Evolutionary conservation across 371 early-diverging fungal genomes (phyloP).

Genomic region (Apophysomyces ossiformis): DNA sequence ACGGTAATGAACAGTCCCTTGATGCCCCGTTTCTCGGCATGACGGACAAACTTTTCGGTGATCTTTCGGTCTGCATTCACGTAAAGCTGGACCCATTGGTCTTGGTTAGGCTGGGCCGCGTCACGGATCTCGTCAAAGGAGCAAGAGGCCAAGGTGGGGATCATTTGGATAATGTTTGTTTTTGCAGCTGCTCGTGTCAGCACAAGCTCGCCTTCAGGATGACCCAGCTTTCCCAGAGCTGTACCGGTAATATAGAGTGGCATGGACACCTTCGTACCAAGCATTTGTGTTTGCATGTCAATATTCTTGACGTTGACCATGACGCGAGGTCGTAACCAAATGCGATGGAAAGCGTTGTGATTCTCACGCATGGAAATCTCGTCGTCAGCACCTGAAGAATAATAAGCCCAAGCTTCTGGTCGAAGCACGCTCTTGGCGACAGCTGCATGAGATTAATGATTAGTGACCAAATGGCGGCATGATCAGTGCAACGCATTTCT

Average conservation of each 20-base stretch:
- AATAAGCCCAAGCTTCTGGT: constrained; percentile 85
- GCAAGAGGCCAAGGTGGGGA: constrained; percentile 78
- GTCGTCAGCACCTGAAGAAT: constrained; percentile 80
- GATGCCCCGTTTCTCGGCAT: constrained; percentile 83
- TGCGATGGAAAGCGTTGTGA: constrained; percentile 70
- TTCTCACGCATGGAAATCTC: constrained; percentile 85
- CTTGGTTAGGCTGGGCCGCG: constrained; percentile 42
- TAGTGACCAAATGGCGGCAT: too few species aligned
- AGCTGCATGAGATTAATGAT: constrained; percentile 25
- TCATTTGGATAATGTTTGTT: constrained; percentile 60
- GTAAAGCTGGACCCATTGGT: constrained; percentile 89
- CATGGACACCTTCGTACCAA: constrained; percentile 60
- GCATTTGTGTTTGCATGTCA: constrained; percentile 60
- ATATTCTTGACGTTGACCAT: constrained; percentile 74
- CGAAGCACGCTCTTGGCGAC: constrained; percentile 60
- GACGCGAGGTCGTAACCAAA: constrained; percentile 77
- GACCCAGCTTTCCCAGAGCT: constrained; percentile 74
- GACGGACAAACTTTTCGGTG: constrained; percentile 69
- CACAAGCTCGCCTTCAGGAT: constrained; percentile 75
- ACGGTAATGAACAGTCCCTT: constrained; percentile 88
- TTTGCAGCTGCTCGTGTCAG: constrained; percentile 63
- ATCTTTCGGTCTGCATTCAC: constrained; percentile 82
- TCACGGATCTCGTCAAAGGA: constrained; percentile 63
- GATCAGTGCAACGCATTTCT: too few species aligned
- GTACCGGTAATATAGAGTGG: constrained; percentile 64